Conservation (phyloP, 108 stramenopile genomes). For the Fragilaria crotonensis region DNA sequence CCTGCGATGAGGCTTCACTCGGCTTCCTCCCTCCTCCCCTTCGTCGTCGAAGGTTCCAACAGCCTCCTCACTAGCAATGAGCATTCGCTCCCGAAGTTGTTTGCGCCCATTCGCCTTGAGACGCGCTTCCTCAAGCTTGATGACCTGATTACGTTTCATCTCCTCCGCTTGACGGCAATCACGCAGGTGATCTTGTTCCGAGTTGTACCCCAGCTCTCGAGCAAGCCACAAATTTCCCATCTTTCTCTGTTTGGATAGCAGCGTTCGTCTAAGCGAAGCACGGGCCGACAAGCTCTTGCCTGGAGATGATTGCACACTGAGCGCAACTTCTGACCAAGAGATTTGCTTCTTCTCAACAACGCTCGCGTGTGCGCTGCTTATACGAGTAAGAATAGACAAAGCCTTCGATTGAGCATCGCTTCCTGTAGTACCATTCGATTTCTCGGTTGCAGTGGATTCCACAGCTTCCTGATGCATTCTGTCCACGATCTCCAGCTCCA, state of each 20-base stretch:
- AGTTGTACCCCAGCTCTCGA: slow-evolving; percentile 81
- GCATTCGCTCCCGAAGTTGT: slow-evolving; percentile 29
- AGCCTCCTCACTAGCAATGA: slow-evolving; percentile 11
- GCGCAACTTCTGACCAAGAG: too few species aligned
- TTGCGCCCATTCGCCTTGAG: slow-evolving; percentile 29
- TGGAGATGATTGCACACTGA: slow-evolving; percentile 7
- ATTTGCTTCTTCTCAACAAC: too few species aligned
- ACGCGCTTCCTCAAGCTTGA: slow-evolving; percentile 49
- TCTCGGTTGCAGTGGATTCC: not conserved
- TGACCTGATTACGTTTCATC: slow-evolving; percentile 46
- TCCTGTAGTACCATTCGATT: not conserved
- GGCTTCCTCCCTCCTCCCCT: slow-evolving; percentile 15
- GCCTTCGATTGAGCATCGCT: slow-evolving; percentile 8
- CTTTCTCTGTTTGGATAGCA: slow-evolving; percentile 46
- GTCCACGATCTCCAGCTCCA: too few species aligned
- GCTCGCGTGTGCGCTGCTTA: not conserved
- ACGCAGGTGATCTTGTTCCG: slow-evolving; percentile 69
- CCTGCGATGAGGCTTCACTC: slow-evolving; percentile 11
- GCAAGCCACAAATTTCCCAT: slow-evolving; percentile 81
- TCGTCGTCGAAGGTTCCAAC: slow-evolving; percentile 21
- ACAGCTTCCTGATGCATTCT: slow-evolving; percentile 7
- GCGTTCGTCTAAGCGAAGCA: slow-evolving; percentile 32
- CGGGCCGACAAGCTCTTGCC: slow-evolving; percentile 23
- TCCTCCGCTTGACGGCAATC: slow-evolving; percentile 62
- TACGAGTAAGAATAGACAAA: slow-evolving; percentile 11